Base-by-base conservation (phyloP, 129 eudicot species). In the Tanacetum coccineum region DNA sequence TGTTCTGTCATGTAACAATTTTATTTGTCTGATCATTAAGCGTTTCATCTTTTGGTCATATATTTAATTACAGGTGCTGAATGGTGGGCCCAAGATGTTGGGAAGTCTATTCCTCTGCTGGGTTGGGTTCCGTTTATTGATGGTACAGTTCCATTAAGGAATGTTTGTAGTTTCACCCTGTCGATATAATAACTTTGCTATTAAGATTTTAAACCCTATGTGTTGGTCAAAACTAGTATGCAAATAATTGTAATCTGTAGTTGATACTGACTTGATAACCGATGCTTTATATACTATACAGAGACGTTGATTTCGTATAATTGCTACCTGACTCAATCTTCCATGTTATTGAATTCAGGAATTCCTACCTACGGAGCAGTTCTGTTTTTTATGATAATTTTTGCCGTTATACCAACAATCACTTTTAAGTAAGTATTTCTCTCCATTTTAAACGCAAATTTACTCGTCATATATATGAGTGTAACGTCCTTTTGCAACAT, bases 71-170 rank as follows among this genome's bases (percentile, higher is more conserved):
- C 76, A 93, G 99, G 96, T 54, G 86, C 96, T 28, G 96, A 93
- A 74, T 93, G 99, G 96, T 93, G 99, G 99, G 95, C 83, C 30
- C 96, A 86, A 65, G 83, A 79, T 36, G 81, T 89, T 62, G 96
- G 96, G 70, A 82, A 83, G 76, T 89, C 95, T 60, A 51, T 93
- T 63, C 95, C 99, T 7, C 73, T 86, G 15, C 66, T 93, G 76
- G 82, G 84, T 50, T 93, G 99, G 99, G 76, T 93, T 57, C 99
- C 99, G 25, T 54, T 82, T 56, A 13, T 89, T 26, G 88, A 74
- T 77, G 99, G 99, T 89, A 78, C 42, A 25, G 13, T 13, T 21
- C 46, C 54, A 49, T 49, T 49, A 13, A 49, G n/a, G 4, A 47
- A 47, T 6, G 1, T 47, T 49, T 49, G 7, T 49, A 49, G 54